phyloP scores from a whole-genome alignment of 2,329 filamentous ascomycete genomes.

The Nemania abortiva region DNA sequence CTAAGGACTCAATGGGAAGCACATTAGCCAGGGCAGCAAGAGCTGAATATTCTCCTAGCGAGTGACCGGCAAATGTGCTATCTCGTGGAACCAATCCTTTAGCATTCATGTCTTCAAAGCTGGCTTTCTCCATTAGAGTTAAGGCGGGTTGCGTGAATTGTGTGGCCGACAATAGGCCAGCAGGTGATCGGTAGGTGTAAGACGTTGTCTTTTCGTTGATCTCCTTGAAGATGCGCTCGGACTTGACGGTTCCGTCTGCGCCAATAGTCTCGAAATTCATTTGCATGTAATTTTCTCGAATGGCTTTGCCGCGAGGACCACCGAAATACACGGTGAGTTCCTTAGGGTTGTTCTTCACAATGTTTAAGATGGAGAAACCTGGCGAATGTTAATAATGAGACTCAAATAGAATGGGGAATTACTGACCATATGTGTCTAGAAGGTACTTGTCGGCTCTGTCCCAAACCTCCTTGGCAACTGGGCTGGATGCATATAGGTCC shows the following conservation, averaged over 20 bases:
- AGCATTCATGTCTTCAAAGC: conserved; percentile 92
- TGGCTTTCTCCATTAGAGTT: conserved; percentile 99
- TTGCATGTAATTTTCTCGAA: conserved; percentile 98
- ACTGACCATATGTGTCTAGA: conserved; percentile 95
- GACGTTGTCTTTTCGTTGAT: conserved; percentile 92
- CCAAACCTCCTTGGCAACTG: conserved; percentile 97
- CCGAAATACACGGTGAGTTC: conserved; percentile 98
- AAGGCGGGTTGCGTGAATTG: conserved; percentile 98
- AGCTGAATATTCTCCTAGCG: conserved; percentile 97
- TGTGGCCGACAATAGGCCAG: conserved; percentile 92
- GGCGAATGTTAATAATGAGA: conserved; percentile 31
- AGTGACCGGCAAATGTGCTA: conserved; percentile 98
- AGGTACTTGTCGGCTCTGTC: conserved; percentile 98
- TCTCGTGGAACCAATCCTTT: conserved; percentile 96
- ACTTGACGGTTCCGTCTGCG: conserved; percentile 91
- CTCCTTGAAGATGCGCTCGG: conserved; percentile 99
- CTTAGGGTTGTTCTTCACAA: conserved; percentile 99
- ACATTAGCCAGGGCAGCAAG: conserved; percentile 96
- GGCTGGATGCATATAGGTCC: conserved; percentile 94
- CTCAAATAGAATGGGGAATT: neutral
- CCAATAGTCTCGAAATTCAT: conserved; percentile 99
- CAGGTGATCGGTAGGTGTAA: conserved; percentile 97
- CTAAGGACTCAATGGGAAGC: conserved; percentile 99
- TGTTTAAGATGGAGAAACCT: conserved; percentile 97
- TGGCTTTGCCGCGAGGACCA: conserved; percentile 94